Evolutionary conservation across 352 stramenopile species (phyloP).

Genomic region (Globisporangium irregulare): DNA sequence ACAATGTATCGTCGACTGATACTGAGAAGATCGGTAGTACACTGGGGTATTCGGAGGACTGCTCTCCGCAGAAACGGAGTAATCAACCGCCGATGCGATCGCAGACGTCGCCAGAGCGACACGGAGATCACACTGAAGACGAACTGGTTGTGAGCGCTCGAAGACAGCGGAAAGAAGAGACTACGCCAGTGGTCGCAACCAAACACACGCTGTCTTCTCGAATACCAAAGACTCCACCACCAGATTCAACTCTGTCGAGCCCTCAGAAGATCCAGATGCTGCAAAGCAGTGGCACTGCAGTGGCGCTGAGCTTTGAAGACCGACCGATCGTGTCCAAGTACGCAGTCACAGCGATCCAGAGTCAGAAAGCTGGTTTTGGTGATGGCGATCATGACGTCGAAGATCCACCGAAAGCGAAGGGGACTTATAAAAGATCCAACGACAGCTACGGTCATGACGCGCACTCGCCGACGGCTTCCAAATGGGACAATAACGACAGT

Average conservation of each 20-base stretch:
- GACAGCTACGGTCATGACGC: neutral
- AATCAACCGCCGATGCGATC: constrained; percentile 8
- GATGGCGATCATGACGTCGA: constrained; percentile 17
- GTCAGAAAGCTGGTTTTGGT: neutral
- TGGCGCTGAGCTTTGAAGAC: constrained; percentile 24
- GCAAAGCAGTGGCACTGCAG: constrained; percentile 23
- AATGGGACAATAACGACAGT: constrained; percentile 26
- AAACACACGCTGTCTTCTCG: neutral
- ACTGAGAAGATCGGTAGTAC: neutral
- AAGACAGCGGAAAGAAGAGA: neutral
- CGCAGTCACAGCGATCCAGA: constrained; percentile 10
- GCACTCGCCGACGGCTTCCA: neutral
- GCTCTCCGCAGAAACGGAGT: neutral
- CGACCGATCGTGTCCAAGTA: constrained; percentile 37
- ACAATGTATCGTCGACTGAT: neutral
- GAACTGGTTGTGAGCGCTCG: neutral
- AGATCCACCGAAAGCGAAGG: constrained; percentile 29
- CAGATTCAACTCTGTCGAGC: constrained; percentile 15
- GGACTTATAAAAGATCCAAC: neutral
- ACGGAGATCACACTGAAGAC: neutral
- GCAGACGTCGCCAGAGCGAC: constrained; percentile 11
- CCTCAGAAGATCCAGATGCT: constrained; percentile 45
- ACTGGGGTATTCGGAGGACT: neutral
- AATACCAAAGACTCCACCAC: neutral
- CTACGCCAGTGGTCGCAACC: neutral